Evolutionary conservation across 2,329 filamentous ascomycete genomes (phyloP), one percentile per base, ranked within the genome.

Genomic region (Diaporthe vexans): DNA sequence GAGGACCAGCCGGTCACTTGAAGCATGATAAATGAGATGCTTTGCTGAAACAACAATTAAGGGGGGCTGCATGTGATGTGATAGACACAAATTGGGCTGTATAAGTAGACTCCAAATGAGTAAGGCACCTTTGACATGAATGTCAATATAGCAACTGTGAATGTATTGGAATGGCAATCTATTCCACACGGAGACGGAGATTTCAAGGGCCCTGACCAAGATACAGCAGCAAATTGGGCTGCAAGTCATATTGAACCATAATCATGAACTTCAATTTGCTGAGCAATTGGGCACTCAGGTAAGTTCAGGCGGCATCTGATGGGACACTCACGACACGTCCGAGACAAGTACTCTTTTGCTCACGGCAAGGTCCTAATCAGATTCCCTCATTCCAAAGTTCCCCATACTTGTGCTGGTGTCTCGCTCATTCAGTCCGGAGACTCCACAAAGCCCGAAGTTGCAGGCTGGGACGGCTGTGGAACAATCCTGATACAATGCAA

Each of bases 1-100:
- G 61, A 4, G n/a, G 24, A 10, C 13, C 46, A 35, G 37, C 46
- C 46, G 37, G 46, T 26, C 15, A 24, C 63, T 48, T 35, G 63
- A 35, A 67, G 63, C 63, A 67, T 52, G 63, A 67, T 67, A 67
- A 67, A 67, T 67, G 63, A 67, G 13, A 21, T 52, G 24, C 29
- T 54, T 68, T 54, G 29, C 63, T 68, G 63, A 54, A 68, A 54
- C 63, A 68, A 17, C 33, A 19, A 21, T 40, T 26, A 48, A 54
- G 48, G 63, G 48, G 63, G 6, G 48, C 48, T 54, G 26, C 15
- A 40, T 40, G n/a, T 54, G 63, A 54, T 68, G 33, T 11, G 24
- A 37, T 52, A 40, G 11, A 52, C 37, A 37, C 46, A 63, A 46
- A 29, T 51, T 26, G 29, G 52, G 46, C 52, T 11, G 52, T 52